These are phyloP conservation scores for Nepenthes gracilis DNA, from an alignment of 148 eudicot genomes.

Conservation along the genomic window DNA sequence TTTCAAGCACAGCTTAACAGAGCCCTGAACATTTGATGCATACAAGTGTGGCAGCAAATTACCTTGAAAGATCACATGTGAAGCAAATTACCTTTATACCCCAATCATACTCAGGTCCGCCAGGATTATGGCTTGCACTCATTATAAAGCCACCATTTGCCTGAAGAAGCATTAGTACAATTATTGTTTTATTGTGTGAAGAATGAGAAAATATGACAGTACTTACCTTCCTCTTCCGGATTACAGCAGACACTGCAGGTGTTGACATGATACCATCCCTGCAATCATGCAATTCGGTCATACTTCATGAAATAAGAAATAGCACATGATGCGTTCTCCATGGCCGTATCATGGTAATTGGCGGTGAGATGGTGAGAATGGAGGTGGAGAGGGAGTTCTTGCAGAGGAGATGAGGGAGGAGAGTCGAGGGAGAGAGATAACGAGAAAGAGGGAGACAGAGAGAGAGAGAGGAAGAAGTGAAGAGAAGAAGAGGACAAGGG, in stretches of 20 bases:
- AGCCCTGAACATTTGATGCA: neutral
- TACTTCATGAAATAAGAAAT: neutral
- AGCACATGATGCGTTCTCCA: too few relatives aligned
- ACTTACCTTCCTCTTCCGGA: conserved; percentile 80
- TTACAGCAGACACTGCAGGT: conserved; percentile 98
- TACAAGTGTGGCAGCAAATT: neutral
- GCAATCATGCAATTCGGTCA: conserved; percentile 15
- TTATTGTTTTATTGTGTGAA: neutral
- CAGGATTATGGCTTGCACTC: conserved; percentile 99
- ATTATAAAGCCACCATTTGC: conserved; percentile 98
- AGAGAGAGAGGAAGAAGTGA: too few relatives aligned
- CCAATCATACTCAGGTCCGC: conserved; percentile 98
- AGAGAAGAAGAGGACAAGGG: too few relatives aligned
- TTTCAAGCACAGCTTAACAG: too few relatives aligned
- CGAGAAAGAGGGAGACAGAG: too few relatives aligned
- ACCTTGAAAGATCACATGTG: neutral
- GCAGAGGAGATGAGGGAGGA: too few relatives aligned
- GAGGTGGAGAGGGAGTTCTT: too few relatives aligned
- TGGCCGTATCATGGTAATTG: too few relatives aligned
- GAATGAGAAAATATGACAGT: conserved; percentile 2
- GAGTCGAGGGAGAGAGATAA: too few relatives aligned
- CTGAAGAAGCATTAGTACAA: conserved; percentile 21
- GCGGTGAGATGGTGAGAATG: too few relatives aligned
- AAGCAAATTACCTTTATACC: conserved; percentile 70
- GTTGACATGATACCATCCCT: conserved; percentile 95